Base-by-base conservation (phyloP, 805 yeast genomes). In the Lipomyces sp. region DNA sequence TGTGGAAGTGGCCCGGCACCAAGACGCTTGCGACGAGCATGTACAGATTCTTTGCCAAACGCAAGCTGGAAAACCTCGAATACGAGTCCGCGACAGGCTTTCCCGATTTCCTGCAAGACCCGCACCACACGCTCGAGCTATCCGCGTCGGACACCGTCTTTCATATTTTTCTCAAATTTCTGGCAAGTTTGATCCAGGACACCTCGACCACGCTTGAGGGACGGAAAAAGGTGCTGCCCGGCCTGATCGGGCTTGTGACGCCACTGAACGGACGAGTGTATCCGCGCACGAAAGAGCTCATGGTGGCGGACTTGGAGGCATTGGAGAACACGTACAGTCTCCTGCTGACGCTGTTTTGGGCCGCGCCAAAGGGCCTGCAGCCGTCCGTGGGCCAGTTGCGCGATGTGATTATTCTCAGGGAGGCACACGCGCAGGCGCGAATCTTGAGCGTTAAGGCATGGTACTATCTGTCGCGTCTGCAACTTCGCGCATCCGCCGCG, bases 391-490 rank as follows among this genome's bases (percentile, higher is more conserved):
- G 55, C 4, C 59, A 58, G 14, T 37, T 61, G 10, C 51, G 62
- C 11, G 63, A 61, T 39, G 62, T 59, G 29, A 60, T 61, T 29
- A 47, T 58, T 22, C 42, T 61, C 14, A 45, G 48, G 16, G 43
- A 56, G 21, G 43, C 64, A 1, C 64, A 61, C 55, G 39, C 52
- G 7, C 56, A 57, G 22, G 64, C 64, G 2, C 55, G 64, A 7
- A 46, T 60, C 19, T 36, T 61, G 31, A 60, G 63, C 36, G 55
- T 60, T n/a, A 61, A 61, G 36, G 54, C 64, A 8, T 61, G 64
- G 64, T 52, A 43, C 23, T 49, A 50, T 39, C 36, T 58, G 16
- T 39, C 52, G 13, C 43, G 57, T n/a, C 46, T 60, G 18, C 51
- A 45, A 18, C 36, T 49, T 8, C 18, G 29, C 6, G 6, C 29